Percentiles rank a stretch among this genome's conserved stretches.
Conservation (phyloP, 441 rosid species). For the Caryocar brasiliense region DNA sequence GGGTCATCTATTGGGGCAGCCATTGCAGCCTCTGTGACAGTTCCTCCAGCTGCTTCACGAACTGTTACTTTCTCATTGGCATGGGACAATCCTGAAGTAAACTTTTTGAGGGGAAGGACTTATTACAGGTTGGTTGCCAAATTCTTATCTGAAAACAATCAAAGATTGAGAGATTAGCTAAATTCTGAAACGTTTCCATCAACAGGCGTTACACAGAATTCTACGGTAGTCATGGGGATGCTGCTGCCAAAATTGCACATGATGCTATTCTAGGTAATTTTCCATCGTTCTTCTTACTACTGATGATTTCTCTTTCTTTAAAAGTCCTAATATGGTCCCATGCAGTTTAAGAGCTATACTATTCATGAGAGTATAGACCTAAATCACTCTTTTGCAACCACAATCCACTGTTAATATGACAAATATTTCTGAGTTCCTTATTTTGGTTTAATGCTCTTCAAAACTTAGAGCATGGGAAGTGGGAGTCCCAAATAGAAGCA, state of each 20-base stretch:
- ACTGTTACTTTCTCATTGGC: conserved; percentile 68
- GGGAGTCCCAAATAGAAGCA: conserved; percentile 76
- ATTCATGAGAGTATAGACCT: too few relatives aligned
- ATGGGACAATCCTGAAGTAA: conserved; percentile 88
- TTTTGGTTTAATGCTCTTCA: conserved; percentile 5
- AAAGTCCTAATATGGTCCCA: not conserved
- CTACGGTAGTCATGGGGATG: conserved; percentile 59
- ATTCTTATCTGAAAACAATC: not conserved
- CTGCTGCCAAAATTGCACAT: conserved; percentile 68
- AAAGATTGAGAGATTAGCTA: not conserved
- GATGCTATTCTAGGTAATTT: conserved; percentile 72
- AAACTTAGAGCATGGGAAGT: conserved; percentile 47
- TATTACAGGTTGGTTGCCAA: conserved; percentile 45
- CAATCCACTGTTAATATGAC: too few relatives aligned
- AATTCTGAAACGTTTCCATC: conserved; percentile 13
- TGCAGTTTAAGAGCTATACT: not conserved
- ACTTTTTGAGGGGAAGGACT: conserved; percentile 51
- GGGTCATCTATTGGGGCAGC: conserved; percentile 93
- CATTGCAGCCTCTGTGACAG: conserved; percentile 59
- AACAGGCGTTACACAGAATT: conserved; percentile 79
- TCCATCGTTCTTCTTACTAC: not conserved
- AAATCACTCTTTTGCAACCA: too few relatives aligned
- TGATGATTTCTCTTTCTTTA: not conserved
- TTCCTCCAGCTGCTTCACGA: conserved; percentile 40
- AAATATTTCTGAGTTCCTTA: not conserved